Conservation (phyloP, 2,329 filamentous ascomycete species). For the Harringtonia aguacate region DNA sequence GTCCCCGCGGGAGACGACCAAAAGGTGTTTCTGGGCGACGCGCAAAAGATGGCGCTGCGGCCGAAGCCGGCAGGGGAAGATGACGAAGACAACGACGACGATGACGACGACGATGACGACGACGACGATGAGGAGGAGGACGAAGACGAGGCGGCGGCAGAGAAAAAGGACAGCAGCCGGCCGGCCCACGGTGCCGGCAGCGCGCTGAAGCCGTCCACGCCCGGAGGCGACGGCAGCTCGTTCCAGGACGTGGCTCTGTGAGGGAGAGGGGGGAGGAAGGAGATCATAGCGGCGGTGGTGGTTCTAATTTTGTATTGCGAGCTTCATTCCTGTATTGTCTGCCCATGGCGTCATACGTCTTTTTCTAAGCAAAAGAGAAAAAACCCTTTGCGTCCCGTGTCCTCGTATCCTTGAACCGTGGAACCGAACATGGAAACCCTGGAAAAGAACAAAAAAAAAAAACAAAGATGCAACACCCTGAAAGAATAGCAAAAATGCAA, state of each 20-base stretch:
- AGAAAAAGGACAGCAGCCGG: background rate
- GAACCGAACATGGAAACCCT: too few species aligned
- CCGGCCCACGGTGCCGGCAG: too few species aligned
- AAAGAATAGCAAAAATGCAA: too few species aligned
- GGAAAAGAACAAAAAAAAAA: too few species aligned
- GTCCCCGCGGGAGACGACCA: slow-evolving; percentile 34
- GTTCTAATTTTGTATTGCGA: too few species aligned
- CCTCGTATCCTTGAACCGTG: too few species aligned
- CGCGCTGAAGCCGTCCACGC: slow-evolving; percentile 21
- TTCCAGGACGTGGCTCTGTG: slow-evolving; percentile 54
- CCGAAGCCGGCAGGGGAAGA: slow-evolving; percentile 18
- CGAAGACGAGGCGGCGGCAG: slow-evolving; percentile 19
- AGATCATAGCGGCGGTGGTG: background rate
- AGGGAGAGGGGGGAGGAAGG: background rate
- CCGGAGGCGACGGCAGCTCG: slow-evolving; percentile 44
- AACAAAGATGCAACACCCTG: too few species aligned
- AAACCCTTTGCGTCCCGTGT: too few species aligned
- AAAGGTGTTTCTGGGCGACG: slow-evolving; percentile 44
- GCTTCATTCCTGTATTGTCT: too few species aligned
- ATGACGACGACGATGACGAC: slow-evolving; percentile 15
- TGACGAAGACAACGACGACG: slow-evolving; percentile 7
- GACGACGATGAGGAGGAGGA: slow-evolving; percentile 21
- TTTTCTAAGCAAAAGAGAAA: too few species aligned
- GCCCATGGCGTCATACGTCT: too few species aligned
- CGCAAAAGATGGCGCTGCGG: slow-evolving; percentile 41